A percentile compares a stretch with the other conserved stretches of the same genome.
Evolutionary conservation across 345 rosid species (phyloP).

Genomic region (Hibiscus trionum): DNA sequence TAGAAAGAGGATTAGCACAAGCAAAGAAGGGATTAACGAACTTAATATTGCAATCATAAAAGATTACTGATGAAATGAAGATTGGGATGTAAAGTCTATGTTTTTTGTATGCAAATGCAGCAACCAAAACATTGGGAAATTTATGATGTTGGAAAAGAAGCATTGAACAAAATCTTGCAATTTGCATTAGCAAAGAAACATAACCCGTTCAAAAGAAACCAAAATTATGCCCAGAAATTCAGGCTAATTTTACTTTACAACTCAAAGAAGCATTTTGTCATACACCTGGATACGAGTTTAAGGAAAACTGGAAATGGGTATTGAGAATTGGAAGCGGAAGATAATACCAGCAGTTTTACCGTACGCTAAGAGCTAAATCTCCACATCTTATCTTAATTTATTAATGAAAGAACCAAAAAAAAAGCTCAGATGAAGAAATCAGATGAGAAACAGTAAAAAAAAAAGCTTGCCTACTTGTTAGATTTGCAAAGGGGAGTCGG

Average conservation of each 20-base stretch:
- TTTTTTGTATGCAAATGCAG: not conserved
- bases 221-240: not conserved
- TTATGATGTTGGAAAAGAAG: not conserved
- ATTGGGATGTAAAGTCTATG: not conserved
- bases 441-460: not conserved
- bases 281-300: not conserved
- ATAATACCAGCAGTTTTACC: too few species aligned
- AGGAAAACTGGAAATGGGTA: not conserved
- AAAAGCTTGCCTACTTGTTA: too few species aligned
- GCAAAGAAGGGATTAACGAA: too few species aligned
- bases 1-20: too few species aligned
- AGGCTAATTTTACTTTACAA: not conserved
- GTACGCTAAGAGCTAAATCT: not conserved
- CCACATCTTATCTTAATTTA: not conserved
- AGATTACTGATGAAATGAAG: too few species aligned
- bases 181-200: not conserved
- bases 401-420: not conserved
- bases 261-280: slow-evolving; percentile 1
- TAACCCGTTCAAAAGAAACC: too few species aligned
- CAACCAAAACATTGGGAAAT: not conserved
- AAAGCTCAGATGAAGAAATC: not conserved
- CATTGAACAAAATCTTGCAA: not conserved
- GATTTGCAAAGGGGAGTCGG: not conserved
- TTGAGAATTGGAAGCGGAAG: not conserved
- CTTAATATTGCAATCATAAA: too few species aligned